Evolutionary conservation across 257 asterid species (phyloP).

Genomic region (Cynanchum wilfordii): DNA sequence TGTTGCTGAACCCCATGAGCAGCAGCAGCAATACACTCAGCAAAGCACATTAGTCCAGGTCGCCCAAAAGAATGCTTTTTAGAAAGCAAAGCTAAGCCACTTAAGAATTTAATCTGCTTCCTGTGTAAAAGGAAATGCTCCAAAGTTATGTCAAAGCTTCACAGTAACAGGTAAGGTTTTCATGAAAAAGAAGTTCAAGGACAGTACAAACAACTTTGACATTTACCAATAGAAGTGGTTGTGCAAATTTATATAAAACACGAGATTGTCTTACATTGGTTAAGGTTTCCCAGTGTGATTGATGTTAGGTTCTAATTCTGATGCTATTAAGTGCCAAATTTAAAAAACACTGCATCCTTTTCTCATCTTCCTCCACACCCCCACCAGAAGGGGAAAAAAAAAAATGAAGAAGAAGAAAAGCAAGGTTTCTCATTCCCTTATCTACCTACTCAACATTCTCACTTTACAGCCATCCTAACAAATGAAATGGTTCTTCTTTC

Average conservation of each 20-base stretch:
- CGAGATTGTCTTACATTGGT: background rate
- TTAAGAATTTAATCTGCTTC: constrained; percentile 57
- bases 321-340: background rate
- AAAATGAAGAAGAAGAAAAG: background rate
- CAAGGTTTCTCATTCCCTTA: background rate
- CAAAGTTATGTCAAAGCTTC: constrained; percentile 1
- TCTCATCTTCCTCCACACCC: background rate
- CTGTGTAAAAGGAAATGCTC: constrained; percentile 33
- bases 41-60: constrained; percentile 87
- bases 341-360: background rate
- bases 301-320: background rate
- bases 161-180: constrained; percentile 1
- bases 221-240: background rate
- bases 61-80: constrained; percentile 72
- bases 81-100: constrained; percentile 52
- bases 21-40: constrained; percentile 75
- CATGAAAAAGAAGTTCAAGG: background rate
- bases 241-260: background rate
- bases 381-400: too few relatives aligned
- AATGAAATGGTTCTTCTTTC: background rate
- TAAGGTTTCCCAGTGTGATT: background rate
- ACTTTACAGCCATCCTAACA: background rate
- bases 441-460: background rate
- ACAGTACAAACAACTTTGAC: background rate
- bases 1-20: constrained; percentile 45